Base-by-base conservation (phyloP, 176 grass and related monocot species). In the Typha latifolia region DNA sequence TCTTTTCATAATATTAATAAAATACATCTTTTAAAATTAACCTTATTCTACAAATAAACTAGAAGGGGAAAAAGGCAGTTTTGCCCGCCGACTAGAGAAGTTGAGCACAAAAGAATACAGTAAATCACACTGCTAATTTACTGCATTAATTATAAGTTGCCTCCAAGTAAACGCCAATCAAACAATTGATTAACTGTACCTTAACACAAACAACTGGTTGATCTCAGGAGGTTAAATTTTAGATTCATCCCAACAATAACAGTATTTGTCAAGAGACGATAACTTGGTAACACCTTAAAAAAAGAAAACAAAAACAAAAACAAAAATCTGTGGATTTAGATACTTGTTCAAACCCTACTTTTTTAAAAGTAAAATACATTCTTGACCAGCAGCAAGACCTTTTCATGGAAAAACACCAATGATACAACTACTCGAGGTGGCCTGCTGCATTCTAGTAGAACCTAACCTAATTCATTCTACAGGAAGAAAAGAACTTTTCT, bases 331-430 rank as follows among this genome's bases (percentile, higher is more conserved):
- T 43, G 37, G 37, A 9, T 43, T 6, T 43, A 43, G 37, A 43
- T 6, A 37, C 4, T 37, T 43, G 37, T 43, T 43, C 53, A 57
- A 19, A 57, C 21, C 15, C 53, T 57, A 57, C n/a, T 57, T 14
- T 57, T 57, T 10, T 7, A 57, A 22, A 2, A 19, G 2, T 47
- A 47, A 47, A 32, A 18, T 47, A 65, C 63, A 65, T 65, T 65
- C 63, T 65, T 65, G 63, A 65, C 63, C 63, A 65, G 32, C 63
- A 32, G 63, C 63, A 65, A 65, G 63, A 65, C 63, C 63, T 65
- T 65, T 65, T 47, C 14, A 47, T n/a, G 13, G 32, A 65, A 65
- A 65, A 65, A 43, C 14, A 34, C 63, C 63, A 65, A 21, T 19
- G 32, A 65, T 32, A 16, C 32, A 65, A 47, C 57, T 26, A 10